These are phyloP conservation scores for Mucuna pruriens DNA, from an alignment of 306 rosid species.

Conservation along the genomic window DNA sequence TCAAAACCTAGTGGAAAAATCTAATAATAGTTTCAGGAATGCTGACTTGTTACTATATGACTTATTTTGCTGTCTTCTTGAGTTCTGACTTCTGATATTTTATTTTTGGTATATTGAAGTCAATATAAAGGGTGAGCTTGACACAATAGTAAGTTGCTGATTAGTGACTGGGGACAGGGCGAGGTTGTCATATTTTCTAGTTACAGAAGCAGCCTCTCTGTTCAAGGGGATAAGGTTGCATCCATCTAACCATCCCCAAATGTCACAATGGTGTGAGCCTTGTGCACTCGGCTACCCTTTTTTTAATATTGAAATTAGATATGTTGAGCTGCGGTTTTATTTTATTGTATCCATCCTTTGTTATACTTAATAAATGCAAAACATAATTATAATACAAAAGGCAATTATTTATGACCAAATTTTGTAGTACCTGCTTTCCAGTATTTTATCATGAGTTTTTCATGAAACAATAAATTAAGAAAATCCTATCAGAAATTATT, in stretches of 20 bases:
- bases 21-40: not conserved
- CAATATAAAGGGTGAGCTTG: not conserved
- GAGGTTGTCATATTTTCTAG: not conserved
- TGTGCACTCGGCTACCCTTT: not conserved
- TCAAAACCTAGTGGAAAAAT: not conserved
- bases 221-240: not conserved
- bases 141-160: not conserved
- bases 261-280: not conserved
- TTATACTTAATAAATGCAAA: not conserved
- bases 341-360: not conserved
- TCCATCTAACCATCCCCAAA: not conserved
- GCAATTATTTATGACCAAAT: not conserved
- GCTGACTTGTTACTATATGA: not conserved
- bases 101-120: not conserved
- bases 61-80: not conserved
- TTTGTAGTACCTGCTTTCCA: not conserved
- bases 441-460: not conserved
- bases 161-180: not conserved
- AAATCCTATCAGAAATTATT: not conserved
- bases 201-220: not conserved
- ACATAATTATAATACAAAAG: not conserved
- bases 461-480: not conserved
- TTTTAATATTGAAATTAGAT: not conserved
- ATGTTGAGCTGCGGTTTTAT: not conserved
- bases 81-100: not conserved